These are phyloP conservation scores for Lecanicillium sp. DNA, from an alignment of 2,329 filamentous ascomycete genomes.

Conservation along the genomic window DNA sequence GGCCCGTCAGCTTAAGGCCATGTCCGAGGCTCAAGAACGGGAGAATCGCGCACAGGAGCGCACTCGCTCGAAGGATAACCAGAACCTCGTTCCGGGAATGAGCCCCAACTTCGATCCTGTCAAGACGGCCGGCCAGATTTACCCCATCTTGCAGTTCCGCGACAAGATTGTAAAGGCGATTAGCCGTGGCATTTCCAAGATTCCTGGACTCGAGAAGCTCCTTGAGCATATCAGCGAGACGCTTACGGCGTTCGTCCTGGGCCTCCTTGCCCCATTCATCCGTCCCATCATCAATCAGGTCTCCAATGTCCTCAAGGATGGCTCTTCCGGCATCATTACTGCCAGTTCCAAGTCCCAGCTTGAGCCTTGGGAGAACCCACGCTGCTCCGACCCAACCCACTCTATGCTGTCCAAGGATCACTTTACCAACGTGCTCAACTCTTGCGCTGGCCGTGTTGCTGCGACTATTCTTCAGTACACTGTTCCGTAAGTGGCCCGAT, in stretches of 20 bases:
- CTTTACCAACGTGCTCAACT: constrained; percentile 72
- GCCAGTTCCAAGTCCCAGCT: constrained; percentile 67
- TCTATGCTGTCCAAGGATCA: constrained; percentile 74
- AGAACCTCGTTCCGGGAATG: constrained; percentile 64
- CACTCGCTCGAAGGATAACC: constrained; percentile 34
- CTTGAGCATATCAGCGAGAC: constrained; percentile 92
- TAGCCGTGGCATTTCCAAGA: constrained; percentile 77
- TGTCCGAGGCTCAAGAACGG: constrained; percentile 56
- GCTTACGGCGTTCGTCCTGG: constrained; percentile 84
- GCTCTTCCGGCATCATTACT: constrained; percentile 64
- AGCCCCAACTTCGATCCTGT: constrained; percentile 69
- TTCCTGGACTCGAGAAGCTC: constrained; percentile 83
- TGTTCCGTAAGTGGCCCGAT: constrained; percentile 54
- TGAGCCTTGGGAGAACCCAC: constrained; percentile 71
- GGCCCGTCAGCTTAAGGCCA: constrained; percentile 53
- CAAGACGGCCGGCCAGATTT: constrained; percentile 73
- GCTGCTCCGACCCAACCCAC: constrained; percentile 72
- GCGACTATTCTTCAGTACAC: constrained; percentile 76
- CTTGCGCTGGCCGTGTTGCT: constrained; percentile 67
- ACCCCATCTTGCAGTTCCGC: constrained; percentile 87
- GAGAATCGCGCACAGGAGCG: constrained; percentile 36
- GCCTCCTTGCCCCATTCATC: constrained; percentile 84
- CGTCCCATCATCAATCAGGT: constrained; percentile 85
- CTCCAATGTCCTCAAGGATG: constrained; percentile 75
- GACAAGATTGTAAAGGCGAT: constrained; percentile 90